phyloP scores from a whole-genome alignment of 2,329 filamentous ascomycete genomes.

The Rosellinia necatrix region DNA sequence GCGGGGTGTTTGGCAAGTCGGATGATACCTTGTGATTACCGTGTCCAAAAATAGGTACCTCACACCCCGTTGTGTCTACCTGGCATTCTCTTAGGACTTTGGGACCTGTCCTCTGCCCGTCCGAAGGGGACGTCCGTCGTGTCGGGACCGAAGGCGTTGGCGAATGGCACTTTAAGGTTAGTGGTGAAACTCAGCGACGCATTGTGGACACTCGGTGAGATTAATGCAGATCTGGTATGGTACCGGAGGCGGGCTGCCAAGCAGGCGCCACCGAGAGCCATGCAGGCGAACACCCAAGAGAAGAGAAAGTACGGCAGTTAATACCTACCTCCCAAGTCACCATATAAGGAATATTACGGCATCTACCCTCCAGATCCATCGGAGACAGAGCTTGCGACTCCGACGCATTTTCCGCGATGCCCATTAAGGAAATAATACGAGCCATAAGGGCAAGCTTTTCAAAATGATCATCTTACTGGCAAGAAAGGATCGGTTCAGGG shows the following conservation, averaged over 20 bases:
- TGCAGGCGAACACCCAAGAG: not conserved
- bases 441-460: too few relatives aligned
- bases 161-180: not conserved
- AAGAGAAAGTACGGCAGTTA: not conserved
- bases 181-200: not conserved
- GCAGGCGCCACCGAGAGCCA: not conserved
- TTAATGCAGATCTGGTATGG: conserved; percentile 5
- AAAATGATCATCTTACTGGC: too few relatives aligned
- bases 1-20: conserved; percentile 6
- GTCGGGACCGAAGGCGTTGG: conserved; percentile 8
- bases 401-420: too few relatives aligned
- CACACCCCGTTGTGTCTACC: conserved; percentile 2
- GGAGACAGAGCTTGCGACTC: too few relatives aligned
- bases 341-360: too few relatives aligned
- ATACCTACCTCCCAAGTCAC: too few relatives aligned
- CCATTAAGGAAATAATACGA: too few relatives aligned
- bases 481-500: too few relatives aligned
- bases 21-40: conserved; percentile 10
- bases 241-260: not conserved
- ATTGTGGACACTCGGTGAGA: not conserved
- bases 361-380: too few relatives aligned
- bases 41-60: conserved; percentile 18
- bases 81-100: not conserved
- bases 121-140: conserved; percentile 23
- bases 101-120: conserved; percentile 19